Percentiles rank a stretch among this genome's conserved stretches.
phyloP scores from a whole-genome alignment of 2,329 filamentous ascomycete species.

The Chaetothyriales sp. region DNA sequence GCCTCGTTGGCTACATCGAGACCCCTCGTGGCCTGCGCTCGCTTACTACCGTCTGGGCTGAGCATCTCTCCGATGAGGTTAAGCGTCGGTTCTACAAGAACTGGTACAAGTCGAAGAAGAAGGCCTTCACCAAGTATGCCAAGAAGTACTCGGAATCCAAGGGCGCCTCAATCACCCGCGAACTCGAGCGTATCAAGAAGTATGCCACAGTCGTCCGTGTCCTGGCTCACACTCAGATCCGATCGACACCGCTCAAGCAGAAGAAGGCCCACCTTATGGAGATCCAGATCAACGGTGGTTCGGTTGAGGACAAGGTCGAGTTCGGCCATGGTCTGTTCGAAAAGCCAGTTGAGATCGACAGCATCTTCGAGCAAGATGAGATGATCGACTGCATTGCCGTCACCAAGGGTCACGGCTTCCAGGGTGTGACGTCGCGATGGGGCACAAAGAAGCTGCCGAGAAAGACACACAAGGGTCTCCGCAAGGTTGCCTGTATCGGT shows the following conservation, averaged over 20 bases:
- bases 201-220: conserved; percentile 99
- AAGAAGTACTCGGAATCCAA: conserved; percentile 97
- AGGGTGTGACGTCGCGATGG: conserved; percentile 94
- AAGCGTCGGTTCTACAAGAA: conserved; percentile 99
- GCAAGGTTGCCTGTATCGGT: conserved; percentile 99
- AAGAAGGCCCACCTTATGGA: conserved; percentile 99
- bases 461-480: conserved; percentile 99
- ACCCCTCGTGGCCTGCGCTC: conserved; percentile 98
- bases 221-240: conserved; percentile 98
- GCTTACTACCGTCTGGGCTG: conserved; percentile 98
- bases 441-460: conserved; percentile 99
- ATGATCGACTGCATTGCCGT: conserved; percentile 98
- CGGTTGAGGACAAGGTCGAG: conserved; percentile 87
- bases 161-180: conserved; percentile 80
- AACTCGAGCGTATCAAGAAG: conserved; percentile 99
- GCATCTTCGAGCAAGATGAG: conserved; percentile 98
- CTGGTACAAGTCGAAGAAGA: conserved; percentile 99
- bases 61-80: conserved; percentile 96
- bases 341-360: conserved; percentile 88
- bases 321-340: conserved; percentile 94
- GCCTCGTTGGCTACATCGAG: conserved; percentile 99
- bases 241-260: conserved; percentile 98
- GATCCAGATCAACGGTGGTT: conserved; percentile 98
- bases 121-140: conserved; percentile 99
- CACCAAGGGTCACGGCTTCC: conserved; percentile 98